Evolutionary conservation across 495 filamentous ascomycete species (phyloP), one percentile per base, ranked within the genome.

Genomic region (Margaritispora aquatica): DNA sequence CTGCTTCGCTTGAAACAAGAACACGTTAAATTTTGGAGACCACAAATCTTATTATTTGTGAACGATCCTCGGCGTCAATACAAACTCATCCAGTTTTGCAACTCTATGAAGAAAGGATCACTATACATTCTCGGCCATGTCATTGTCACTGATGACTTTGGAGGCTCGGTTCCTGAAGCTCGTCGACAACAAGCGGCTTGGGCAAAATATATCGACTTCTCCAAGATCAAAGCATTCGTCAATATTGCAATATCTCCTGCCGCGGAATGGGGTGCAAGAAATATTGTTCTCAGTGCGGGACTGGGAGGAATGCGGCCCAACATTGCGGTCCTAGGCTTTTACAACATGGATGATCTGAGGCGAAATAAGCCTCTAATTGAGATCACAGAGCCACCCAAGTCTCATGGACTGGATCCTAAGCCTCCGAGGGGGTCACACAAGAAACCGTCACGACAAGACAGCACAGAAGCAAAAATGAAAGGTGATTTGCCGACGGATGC

Each of bases 251-350:
- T 95, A 58, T 87, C 90, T 2, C 90, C 90, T 0, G 80, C 84
- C 9, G 78, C 89, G n/a, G 89, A 89, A 68, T 96, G 90, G 90
- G 90, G 90, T 0, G 82, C 88, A 34, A 77, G 90, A 17, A 95
- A 95, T 65, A 77, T 94, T 41, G 87, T 92, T 20, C 74, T 96
- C 27, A 90, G 85, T 20, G 83, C 90, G 21, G 90, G 90, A 0
- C 74, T 96, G 3, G 90, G 90, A n/a, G 90, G 90, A 9, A 95
- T 96, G 90, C 70, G 90, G 51, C 90, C 90, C 1, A 95, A 96
- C 64, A 94, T 96, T 58, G 89, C 88, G 13, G 80, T 96, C 24
- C 66, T 88, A 51, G 85, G 85, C 11, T 86, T 87, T 66, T 88
- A 84, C 67, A 88, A 88, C 65, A 76, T 95, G 55, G 85, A 88